Percentiles rank a stretch among this genome's conserved stretches.
phyloP scores from a whole-genome alignment of 305 asterid genomes.

The Fraxinus paxiana region DNA sequence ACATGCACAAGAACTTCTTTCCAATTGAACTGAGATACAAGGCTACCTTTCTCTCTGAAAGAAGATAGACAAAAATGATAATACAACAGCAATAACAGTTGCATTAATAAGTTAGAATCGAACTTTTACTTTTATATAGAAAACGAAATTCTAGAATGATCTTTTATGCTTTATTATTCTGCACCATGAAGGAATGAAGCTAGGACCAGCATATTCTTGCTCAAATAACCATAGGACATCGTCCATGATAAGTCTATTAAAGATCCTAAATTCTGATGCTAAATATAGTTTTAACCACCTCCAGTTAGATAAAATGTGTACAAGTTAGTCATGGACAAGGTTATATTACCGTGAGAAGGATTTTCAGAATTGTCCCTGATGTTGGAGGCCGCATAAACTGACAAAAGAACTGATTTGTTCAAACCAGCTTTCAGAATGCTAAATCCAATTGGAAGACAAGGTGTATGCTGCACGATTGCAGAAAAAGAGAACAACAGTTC shows the following conservation, averaged over 20 bases:
- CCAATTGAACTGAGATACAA: constrained; percentile 85
- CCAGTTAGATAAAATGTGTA: constrained; percentile 27
- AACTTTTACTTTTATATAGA: not conserved
- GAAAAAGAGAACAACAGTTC: constrained; percentile 89
- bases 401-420: constrained; percentile 94
- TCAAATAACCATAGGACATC: constrained; percentile 1
- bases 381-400: constrained; percentile 84
- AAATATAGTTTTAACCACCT: constrained; percentile 18
- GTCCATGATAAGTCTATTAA: constrained; percentile 7
- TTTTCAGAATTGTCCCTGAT: constrained; percentile 46
- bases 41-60: constrained; percentile 89
- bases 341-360: constrained; percentile 67
- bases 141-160: not conserved
- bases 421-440: constrained; percentile 95
- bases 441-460: constrained; percentile 87
- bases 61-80: constrained; percentile 30
- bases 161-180: constrained; percentile 10
- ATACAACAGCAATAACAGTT: not conserved
- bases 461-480: constrained; percentile 81
- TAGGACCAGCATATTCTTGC: constrained; percentile 11
- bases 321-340: constrained; percentile 24
- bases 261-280: constrained; percentile 12
- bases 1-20: constrained; percentile 71
- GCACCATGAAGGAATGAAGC: constrained; percentile 4
- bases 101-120: not conserved